phyloP scores from a whole-genome alignment of 1,139 yeast genomes.

The Candida pseudoviswanathii region DNA sequence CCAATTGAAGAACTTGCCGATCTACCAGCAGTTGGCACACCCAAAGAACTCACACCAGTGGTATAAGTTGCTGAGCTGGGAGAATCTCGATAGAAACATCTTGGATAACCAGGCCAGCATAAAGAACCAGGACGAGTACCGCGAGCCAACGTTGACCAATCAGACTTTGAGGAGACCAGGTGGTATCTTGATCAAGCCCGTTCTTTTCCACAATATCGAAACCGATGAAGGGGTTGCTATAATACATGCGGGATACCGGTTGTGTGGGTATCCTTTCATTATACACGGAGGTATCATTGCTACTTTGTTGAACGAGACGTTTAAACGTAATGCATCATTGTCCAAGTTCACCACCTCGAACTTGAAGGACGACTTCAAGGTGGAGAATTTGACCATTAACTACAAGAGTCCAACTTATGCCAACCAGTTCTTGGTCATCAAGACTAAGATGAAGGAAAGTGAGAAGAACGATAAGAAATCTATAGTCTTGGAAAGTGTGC shows the following conservation, averaged over 20 bases:
- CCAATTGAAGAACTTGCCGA: conserved; percentile 52
- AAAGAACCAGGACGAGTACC: conserved; percentile 36
- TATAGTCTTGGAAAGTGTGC: conserved; percentile 31
- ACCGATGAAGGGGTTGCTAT: conserved; percentile 66
- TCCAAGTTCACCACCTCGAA: conserved; percentile 30
- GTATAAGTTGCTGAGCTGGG: conserved; percentile 59
- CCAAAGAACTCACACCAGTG: conserved; percentile 43
- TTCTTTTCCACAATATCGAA: conserved; percentile 60
- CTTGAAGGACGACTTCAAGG: conserved; percentile 45
- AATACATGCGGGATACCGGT: conserved; percentile 74
- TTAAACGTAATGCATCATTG: conserved; percentile 59
- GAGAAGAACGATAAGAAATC: conserved; percentile 24
- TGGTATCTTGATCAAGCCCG: conserved; percentile 74
- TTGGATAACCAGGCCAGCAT: conserved; percentile 28
- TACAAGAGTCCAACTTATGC: conserved; percentile 80
- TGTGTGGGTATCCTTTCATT: conserved; percentile 86
- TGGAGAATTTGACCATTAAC: conserved; percentile 52
- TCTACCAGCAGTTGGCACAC: conserved; percentile 50
- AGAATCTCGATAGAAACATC: conserved; percentile 51
- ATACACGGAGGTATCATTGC: conserved; percentile 92
- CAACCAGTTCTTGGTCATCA: conserved; percentile 73
- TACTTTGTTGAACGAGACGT: conserved; percentile 75
- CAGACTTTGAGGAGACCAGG: conserved; percentile 61
- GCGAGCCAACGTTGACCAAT: conserved; percentile 28
- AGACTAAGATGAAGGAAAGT: conserved; percentile 42